Evolutionary conservation across 371 early-diverging fungal genomes (phyloP).

Genomic region (Mucor lusitanicus): DNA sequence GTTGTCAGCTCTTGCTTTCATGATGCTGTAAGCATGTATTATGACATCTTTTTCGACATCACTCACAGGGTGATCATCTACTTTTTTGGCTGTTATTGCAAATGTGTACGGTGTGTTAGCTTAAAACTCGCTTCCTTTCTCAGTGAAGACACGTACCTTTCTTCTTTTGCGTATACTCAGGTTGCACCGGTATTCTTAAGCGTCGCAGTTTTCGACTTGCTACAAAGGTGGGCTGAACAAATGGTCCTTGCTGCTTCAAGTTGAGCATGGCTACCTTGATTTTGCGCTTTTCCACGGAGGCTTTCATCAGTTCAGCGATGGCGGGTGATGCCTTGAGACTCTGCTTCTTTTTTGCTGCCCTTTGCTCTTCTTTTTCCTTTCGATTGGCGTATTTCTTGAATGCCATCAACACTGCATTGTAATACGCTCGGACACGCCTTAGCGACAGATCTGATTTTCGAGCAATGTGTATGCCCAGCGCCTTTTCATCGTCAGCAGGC

Average conservation of each 20-base stretch:
- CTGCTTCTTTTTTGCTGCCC: neutral
- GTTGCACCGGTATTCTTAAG: neutral
- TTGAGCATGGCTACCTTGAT: neutral
- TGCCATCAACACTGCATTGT: neutral
- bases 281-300: conserved; percentile 17
- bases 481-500: conserved; percentile 7
- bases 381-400: conserved; percentile 1
- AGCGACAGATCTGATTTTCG: neutral
- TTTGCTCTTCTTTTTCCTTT: neutral
- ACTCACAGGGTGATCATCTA: neutral
- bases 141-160: neutral
- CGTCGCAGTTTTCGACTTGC: conserved; percentile 17
- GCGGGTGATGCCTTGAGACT: neutral
- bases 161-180: neutral
- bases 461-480: neutral
- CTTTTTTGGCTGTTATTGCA: neutral
- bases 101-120: too few relatives aligned
- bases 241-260: neutral
- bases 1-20: conserved; percentile 14
- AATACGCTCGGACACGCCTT: conserved; percentile 9
- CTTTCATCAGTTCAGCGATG: conserved; percentile 10
- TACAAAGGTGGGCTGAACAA: conserved; percentile 14
- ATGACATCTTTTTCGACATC: conserved; percentile 19
- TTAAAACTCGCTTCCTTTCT: too few relatives aligned
- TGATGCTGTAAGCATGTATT: conserved; percentile 16